Conservation (phyloP, 805 yeast genomes). For the Candida sakaeoensis region DNA sequence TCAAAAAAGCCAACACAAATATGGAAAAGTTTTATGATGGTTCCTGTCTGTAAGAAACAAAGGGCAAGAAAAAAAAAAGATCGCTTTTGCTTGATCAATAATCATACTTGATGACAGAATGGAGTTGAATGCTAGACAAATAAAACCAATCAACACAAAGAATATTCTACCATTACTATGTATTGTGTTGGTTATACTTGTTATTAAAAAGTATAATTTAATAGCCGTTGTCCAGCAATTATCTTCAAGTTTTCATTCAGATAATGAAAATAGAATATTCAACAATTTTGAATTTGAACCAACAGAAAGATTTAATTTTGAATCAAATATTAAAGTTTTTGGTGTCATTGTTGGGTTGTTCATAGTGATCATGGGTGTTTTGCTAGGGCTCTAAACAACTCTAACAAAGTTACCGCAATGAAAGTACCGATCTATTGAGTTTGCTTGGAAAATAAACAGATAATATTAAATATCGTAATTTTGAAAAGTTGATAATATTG, state of each 20-base stretch:
- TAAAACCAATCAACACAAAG: neutral
- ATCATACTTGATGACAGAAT: no score
- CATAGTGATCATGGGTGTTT: conserved; percentile 4
- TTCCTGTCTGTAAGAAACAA: neutral
- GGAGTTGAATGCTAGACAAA: neutral
- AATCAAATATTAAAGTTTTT: conserved; percentile 18
- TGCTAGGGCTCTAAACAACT: conserved; percentile 2
- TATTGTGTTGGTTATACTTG: neutral
- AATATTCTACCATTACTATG: neutral
- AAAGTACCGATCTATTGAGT: no score
- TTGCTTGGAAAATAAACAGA: no score
- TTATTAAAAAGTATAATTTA: conserved; percentile 6
- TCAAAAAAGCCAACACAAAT: no score
- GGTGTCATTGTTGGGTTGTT: conserved; percentile 14
- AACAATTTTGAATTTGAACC: conserved; percentile 24
- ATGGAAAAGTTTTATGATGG: neutral
- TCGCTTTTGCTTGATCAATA: no score
- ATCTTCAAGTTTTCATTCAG: neutral
- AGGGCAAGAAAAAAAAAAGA: neutral
- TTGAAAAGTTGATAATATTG: no score
- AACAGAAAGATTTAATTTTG: conserved; percentile 23
- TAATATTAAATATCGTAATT: neutral
- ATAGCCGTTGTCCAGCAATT: neutral
- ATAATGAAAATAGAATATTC: conserved; percentile 13
- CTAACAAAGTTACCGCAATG: neutral